Percentiles rank a stretch among this genome's conserved stretches.
These are phyloP conservation scores for Pelargonium myrrhifolium DNA, from an alignment of 441 rosid species.

Conservation along the genomic window DNA sequence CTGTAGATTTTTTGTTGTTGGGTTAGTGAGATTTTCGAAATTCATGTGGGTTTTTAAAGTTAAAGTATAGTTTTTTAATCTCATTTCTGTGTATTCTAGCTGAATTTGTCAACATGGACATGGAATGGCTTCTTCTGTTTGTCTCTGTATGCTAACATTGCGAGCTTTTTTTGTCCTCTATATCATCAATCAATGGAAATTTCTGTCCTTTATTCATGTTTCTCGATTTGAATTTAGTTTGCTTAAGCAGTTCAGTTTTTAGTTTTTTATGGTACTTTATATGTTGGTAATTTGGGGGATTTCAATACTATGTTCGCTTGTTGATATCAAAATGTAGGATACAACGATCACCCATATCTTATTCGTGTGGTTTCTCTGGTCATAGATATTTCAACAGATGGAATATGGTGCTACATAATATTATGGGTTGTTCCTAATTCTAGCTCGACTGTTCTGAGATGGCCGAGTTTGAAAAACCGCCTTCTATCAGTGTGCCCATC, in stretches of 20 bases:
- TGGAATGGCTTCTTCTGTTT: too few relatives aligned
- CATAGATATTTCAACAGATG: conserved; percentile 82
- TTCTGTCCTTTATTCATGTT: conserved; percentile 1
- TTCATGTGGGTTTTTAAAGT: too few relatives aligned
- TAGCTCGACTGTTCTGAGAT: conserved; percentile 37
- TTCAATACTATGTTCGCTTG: too few relatives aligned
- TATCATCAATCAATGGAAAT: neutral
- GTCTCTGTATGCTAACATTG: neutral
- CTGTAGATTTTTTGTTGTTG: neutral
- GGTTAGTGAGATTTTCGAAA: neutral
- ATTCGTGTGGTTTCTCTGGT: neutral
- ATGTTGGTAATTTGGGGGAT: too few relatives aligned
- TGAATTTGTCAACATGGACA: neutral
- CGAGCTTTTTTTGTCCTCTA: neutral
- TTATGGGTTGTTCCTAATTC: conserved; percentile 63
- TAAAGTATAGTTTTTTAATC: neutral
- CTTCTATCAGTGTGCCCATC: conserved; percentile 59
- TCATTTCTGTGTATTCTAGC: neutral
- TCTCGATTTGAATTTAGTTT: too few relatives aligned
- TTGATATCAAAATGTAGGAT: too few relatives aligned
- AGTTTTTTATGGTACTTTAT: too few relatives aligned
- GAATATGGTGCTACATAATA: conserved; percentile 73
- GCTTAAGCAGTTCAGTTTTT: too few relatives aligned
- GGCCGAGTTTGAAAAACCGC: conserved; percentile 61
- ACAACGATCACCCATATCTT: neutral